Percentiles rank a stretch among this genome's conserved stretches.
phyloP scores from a whole-genome alignment of 2,329 filamentous ascomycete species.

The Fusarium kyushuense region DNA sequence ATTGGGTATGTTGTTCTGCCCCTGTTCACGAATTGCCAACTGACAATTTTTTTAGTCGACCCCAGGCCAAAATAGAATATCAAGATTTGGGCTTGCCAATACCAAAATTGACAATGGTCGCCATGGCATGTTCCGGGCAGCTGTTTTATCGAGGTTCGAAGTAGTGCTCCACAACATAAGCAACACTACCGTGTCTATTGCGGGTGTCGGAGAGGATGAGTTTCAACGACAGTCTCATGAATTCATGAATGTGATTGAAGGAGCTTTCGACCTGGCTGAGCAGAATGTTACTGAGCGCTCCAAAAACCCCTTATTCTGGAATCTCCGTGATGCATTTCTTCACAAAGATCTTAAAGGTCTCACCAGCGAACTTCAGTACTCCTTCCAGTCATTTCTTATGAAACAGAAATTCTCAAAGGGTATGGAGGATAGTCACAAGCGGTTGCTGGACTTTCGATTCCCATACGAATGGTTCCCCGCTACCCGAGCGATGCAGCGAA shows the following conservation, averaged over 20 bases:
- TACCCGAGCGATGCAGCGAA: constrained; percentile 83
- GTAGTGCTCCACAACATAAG: constrained; percentile 49
- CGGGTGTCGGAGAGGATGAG: constrained; percentile 54
- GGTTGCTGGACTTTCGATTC: constrained; percentile 84
- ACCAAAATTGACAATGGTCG: constrained; percentile 44
- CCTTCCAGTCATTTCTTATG: constrained; percentile 75
- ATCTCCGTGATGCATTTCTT: constrained; percentile 71
- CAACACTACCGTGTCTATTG: constrained; percentile 41
- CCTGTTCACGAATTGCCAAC: neutral
- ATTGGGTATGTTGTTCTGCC: constrained; percentile 43
- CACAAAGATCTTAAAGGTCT: constrained; percentile 64
- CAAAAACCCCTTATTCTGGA: constrained; percentile 68
- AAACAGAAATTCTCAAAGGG: constrained; percentile 67
- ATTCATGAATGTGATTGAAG: constrained; percentile 60
- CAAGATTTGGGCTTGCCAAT: constrained; percentile 48
- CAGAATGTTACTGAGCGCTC: constrained; percentile 53
- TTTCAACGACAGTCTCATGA: constrained; percentile 59
- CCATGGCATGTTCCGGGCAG: constrained; percentile 52
- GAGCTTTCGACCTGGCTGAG: constrained; percentile 60
- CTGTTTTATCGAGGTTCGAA: constrained; percentile 54
- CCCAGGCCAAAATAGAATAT: constrained; percentile 52
- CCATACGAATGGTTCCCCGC: constrained; percentile 93
- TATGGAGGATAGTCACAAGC: constrained; percentile 69
- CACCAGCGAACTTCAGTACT: constrained; percentile 70
- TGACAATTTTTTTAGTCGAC: constrained; percentile 44